phyloP scores from a whole-genome alignment of 2,329 filamentous ascomycete genomes.

The Epichloe festucae region DNA sequence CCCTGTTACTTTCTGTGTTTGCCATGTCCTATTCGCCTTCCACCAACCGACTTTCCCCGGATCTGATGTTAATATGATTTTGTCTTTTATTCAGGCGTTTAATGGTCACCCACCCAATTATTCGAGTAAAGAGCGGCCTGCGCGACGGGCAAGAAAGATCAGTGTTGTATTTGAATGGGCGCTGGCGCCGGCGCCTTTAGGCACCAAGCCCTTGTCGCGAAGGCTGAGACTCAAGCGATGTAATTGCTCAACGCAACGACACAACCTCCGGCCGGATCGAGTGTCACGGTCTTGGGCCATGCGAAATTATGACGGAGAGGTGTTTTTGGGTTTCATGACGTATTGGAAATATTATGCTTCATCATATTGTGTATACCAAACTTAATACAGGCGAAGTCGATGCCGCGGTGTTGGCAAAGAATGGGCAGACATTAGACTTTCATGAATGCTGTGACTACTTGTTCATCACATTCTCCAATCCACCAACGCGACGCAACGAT shows the following conservation, averaged over 20 bases:
- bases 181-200: not conserved
- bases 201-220: not conserved
- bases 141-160: not conserved
- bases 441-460: not conserved
- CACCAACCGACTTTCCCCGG: not conserved
- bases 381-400: slow-evolving; percentile 1
- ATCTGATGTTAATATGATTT: slow-evolving; percentile 3
- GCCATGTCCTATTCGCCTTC: not conserved
- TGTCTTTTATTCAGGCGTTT: slow-evolving; percentile 3
- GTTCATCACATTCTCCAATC: not conserved
- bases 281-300: not conserved
- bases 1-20: not conserved
- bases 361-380: slow-evolving; percentile 12
- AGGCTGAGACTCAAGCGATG: not conserved
- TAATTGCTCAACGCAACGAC: not conserved
- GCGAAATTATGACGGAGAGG: not conserved
- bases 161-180: not conserved
- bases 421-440: not conserved
- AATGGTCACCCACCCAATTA: not conserved
- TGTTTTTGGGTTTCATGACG: slow-evolving; percentile 4
- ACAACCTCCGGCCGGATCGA: not conserved
- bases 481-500: too few relatives aligned
- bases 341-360: slow-evolving; percentile 7
- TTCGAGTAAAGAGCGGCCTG: not conserved
- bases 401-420: not conserved